These are phyloP conservation scores for Sporothrix euskadiensis DNA, from an alignment of 2,329 filamentous ascomycete genomes.

Conservation along the genomic window DNA sequence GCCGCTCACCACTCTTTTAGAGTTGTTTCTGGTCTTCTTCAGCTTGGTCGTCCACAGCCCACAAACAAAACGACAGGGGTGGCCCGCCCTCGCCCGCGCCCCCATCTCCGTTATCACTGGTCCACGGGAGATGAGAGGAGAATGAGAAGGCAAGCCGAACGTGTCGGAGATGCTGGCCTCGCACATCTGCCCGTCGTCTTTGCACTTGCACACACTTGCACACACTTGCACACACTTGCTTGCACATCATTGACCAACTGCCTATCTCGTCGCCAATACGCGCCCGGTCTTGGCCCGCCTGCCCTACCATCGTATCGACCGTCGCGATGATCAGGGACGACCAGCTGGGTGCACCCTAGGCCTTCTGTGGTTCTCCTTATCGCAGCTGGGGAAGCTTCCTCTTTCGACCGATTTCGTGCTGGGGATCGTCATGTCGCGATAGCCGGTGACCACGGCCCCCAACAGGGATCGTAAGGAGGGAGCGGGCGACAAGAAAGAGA, in stretches of 20 bases:
- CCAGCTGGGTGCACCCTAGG: background rate
- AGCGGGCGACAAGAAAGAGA: background rate
- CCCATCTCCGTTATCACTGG: conserved; percentile 11
- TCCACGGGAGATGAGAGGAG: conserved; percentile 21
- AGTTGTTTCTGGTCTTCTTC: background rate
- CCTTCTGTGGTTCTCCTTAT: background rate
- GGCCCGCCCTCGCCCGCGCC: background rate
- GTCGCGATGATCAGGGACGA: conserved; percentile 15
- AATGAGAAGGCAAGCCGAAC: background rate
- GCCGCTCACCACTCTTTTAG: background rate
- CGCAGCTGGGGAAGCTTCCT: conserved; percentile 12
- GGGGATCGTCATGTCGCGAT: conserved; percentile 23
- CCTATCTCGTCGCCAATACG: conserved; percentile 22
- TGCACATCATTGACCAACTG: conserved; percentile 10
- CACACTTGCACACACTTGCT: too few relatives aligned
- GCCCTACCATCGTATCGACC: conserved; percentile 6
- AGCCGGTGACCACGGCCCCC: background rate
- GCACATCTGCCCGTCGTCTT: background rate
- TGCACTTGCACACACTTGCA: too few relatives aligned
- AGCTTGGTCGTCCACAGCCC: background rate
- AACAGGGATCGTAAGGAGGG: background rate
- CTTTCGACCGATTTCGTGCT: conserved; percentile 19
- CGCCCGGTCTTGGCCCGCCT: background rate
- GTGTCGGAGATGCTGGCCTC: background rate
- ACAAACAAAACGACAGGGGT: background rate